These are phyloP conservation scores for Leishmania tropica DNA, from an alignment of 208 protist genomes.

Conservation along the genomic window DNA sequence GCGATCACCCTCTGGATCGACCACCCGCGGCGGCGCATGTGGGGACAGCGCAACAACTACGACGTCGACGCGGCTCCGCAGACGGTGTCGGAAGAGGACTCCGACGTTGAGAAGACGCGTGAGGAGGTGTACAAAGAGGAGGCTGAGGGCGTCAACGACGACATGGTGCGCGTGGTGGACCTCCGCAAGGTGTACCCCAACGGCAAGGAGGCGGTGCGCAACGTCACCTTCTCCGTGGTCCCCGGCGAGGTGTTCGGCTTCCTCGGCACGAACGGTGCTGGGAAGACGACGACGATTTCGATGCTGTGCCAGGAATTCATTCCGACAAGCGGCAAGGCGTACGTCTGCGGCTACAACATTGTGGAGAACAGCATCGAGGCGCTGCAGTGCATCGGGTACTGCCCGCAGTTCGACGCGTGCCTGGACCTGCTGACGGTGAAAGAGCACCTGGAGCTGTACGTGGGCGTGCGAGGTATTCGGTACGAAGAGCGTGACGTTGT, in stretches of 20 bases:
- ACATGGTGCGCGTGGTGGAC: constrained; percentile 56
- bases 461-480: constrained; percentile 38
- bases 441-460: constrained; percentile 89
- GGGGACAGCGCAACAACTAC: constrained; percentile 25
- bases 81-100: constrained; percentile 38
- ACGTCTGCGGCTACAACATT: constrained; percentile 59
- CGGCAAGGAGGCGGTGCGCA: constrained; percentile 64
- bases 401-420: constrained; percentile 96
- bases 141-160: constrained; percentile 28
- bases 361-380: constrained; percentile 20
- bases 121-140: constrained; percentile 36
- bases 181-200: constrained; percentile 52
- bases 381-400: constrained; percentile 91
- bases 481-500: constrained; percentile 28
- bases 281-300: constrained; percentile 87
- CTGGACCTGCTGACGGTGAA: constrained; percentile 91
- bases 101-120: constrained; percentile 52
- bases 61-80: constrained; percentile 22
- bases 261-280: constrained; percentile 90
- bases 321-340: constrained; percentile 59
- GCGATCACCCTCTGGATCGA: constrained; percentile 45
- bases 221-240: constrained; percentile 75
- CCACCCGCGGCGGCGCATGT: constrained; percentile 34
- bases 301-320: constrained; percentile 84
- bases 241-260: constrained; percentile 87